Base-by-base conservation (phyloP, 768 basidiomycete species). In the Mycena kentingensis region DNA sequence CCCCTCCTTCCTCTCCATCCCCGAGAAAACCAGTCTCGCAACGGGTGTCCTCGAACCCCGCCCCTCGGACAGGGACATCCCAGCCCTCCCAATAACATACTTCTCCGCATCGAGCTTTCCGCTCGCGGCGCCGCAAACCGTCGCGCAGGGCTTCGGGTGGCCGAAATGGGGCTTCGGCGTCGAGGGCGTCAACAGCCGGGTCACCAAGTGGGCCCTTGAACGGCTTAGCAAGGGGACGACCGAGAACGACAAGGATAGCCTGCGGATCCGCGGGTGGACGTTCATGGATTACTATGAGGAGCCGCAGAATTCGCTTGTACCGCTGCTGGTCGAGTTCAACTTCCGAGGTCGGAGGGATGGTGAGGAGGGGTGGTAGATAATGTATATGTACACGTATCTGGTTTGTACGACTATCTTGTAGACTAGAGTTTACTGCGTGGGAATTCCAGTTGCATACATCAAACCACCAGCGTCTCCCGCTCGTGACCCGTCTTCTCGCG, bases 121-220 rank as follows among this genome's bases (percentile, higher is more conserved):
- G 2, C 73, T 93, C 13, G 89, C 92, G 1, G 71, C 87, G 19
- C 94, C 94, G 6, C 77, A 86, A 4, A 70, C 77, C 10, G 75
- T 95, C 21, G 90, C 94, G 4, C 81, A 79, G 58, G 94, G 94
- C 0, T 83, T 92, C 62, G 92, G 93, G 15, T 93, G 85, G 85
- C 90, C 91, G 0, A 72, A 76, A 31, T 73, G 78, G 70, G 85
- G 87, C 2, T 62, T 93, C 7, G 93, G 93, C 4, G 73, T 93
- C n/a, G 85, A 90, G 64, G 94, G 94, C 2, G 85, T 94, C 35
- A 98, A 98, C 63, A 76, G 75, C 22, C 77, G 85, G n/a, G 71
- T 93, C 3, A 85, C 79, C 3, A 71, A 70, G 47, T 96, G 91
- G 88, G 64, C 93, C 18, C 63, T 93, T 38, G 77, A 81, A 32